Evolutionary conservation across 441 rosid species (phyloP), one percentile per base, ranked within the genome.

Genomic region (Erodium trifolium): DNA sequence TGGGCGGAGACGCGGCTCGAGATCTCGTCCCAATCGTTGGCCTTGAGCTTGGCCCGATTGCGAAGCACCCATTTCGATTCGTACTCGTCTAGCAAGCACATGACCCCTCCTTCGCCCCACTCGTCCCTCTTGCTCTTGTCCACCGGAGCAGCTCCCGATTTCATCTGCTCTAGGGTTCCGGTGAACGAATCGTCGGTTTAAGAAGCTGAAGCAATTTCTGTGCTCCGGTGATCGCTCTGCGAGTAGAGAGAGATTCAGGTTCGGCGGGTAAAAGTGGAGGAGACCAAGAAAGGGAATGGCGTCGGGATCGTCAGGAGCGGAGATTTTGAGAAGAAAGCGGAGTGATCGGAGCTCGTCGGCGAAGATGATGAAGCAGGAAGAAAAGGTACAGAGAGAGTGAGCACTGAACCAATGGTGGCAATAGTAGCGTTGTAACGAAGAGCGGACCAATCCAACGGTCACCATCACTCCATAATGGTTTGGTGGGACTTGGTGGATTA

Each of bases 31-130:
- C 62, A 53, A 16, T 53, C 62, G 23, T 53, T 53, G 9, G 19
- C 62, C 23, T 53, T 53, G 19, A 53, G 62, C 23, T 53, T 53
- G 23, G 62, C 62, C 19, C 62, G 62, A 16, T 53, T 53, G 16
- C 62, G 62, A 16, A 53, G 9, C 9, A 53, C 62, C 62, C 62
- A 53, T 53, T 53, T 53, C 19, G 62, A n/a, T 53, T 53, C 62
- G 23, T 53, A 53, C 23, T 53, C 62, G 23, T 53, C 62, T 53
- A 53, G 14, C 9, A 53, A 53, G 62, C 62, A 13, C 62, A 53
- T 53, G 23, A 53, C 62, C 2, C 62, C 62, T 53, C 62, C 62
- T 53, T 53, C 62, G 62, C 62, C 14, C 62, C 62, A 53, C 62
- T 53, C 62, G 23, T 53, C 62, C 16, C 62, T 53, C 62, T 53